Percentiles rank a stretch among this genome's conserved stretches.
phyloP scores from a whole-genome alignment of 1,284 basidiomycete species.

The Boletus sp. region DNA sequence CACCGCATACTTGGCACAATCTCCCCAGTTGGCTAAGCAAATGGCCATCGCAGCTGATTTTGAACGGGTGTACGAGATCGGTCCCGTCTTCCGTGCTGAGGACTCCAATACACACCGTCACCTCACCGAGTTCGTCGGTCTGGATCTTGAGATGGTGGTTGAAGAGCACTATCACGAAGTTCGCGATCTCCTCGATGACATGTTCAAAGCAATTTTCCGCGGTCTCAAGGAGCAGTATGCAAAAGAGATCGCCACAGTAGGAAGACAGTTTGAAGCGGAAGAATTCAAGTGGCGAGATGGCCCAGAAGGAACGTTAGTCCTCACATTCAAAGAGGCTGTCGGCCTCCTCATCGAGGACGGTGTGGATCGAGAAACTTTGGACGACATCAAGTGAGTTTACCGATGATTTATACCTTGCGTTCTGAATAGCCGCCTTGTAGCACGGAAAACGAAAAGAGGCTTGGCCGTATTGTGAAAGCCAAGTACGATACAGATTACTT shows the following conservation, averaged over 20 bases:
- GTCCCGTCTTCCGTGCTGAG: slow-evolving; percentile 96
- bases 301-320: slow-evolving; percentile 65
- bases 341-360: slow-evolving; percentile 83
- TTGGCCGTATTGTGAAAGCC: slow-evolving; percentile 83
- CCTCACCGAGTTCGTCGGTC: slow-evolving; percentile 97
- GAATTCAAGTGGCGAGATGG: slow-evolving; percentile 79
- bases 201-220: slow-evolving; percentile 82
- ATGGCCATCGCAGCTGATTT: slow-evolving; percentile 99
- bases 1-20: slow-evolving; percentile 91
- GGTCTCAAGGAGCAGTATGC: slow-evolving; percentile 74
- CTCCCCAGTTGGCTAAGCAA: slow-evolving; percentile 96
- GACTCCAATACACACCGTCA: slow-evolving; percentile 97
- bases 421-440: slow-evolving; percentile 37
- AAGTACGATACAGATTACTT: slow-evolving; percentile 98
- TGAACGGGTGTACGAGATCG: slow-evolving; percentile 97
- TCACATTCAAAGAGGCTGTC: slow-evolving; percentile 87
- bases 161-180: slow-evolving; percentile 99
- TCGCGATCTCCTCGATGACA: slow-evolving; percentile 79
- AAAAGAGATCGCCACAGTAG: slow-evolving; percentile 78
- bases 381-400: slow-evolving; percentile 80
- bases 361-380: slow-evolving; percentile 67
- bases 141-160: slow-evolving; percentile 99
- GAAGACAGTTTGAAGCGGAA: slow-evolving; percentile 86
- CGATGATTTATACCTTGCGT: slow-evolving; percentile 3
- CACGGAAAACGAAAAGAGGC: slow-evolving; percentile 89